Conservation (phyloP, 495 filamentous ascomycete species). For the Podospora bellae-mahoneyi region DNA sequence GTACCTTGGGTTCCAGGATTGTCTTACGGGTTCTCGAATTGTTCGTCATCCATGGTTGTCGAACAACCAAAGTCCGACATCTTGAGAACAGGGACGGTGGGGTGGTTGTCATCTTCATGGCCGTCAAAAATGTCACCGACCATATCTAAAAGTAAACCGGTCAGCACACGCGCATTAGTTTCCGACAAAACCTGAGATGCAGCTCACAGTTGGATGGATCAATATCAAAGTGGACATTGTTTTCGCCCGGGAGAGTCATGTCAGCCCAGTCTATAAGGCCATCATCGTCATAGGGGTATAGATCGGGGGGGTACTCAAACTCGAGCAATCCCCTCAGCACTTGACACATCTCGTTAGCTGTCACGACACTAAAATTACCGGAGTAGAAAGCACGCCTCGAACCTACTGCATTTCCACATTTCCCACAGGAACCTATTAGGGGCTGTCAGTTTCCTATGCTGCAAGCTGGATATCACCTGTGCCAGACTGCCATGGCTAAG, state of each 20-base stretch:
- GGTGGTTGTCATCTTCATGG: background rate
- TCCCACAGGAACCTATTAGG: background rate
- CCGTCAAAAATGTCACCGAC: background rate
- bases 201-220: background rate
- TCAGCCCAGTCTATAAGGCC: background rate
- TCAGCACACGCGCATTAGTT: no score
- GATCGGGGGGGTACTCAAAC: background rate
- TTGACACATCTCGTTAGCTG: background rate
- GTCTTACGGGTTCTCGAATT: background rate
- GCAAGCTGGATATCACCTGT: background rate
- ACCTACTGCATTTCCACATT: background rate
- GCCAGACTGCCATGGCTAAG: background rate
- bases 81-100: background rate
- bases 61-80: background rate
- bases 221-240: constrained; percentile 3
- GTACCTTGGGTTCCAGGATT: background rate
- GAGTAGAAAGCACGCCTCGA: background rate
- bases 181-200: no score
- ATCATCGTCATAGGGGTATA: background rate
- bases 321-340: background rate
- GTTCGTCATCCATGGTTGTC: background rate
- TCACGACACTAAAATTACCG: background rate
- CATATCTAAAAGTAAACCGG: background rate
- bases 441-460: background rate
- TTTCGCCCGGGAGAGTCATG: background rate